Conservation (phyloP, 78 protist species). For the Acrasis kona region DNA sequence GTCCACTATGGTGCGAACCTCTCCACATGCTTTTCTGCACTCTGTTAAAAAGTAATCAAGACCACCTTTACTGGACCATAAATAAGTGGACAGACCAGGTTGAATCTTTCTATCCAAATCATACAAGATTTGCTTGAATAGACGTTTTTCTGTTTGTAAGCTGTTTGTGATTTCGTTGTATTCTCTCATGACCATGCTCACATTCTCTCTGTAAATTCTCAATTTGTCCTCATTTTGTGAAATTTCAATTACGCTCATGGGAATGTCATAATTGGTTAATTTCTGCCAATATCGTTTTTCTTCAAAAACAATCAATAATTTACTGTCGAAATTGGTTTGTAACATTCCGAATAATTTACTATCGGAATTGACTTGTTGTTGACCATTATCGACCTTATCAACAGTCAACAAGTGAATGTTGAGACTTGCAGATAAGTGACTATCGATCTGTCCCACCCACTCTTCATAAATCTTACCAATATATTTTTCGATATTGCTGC, state of each 20-base stretch:
- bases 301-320: conserved; percentile 15
- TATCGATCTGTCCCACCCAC: conserved; percentile 4
- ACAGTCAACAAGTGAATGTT: conserved; percentile 11
- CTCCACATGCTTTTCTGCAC: conserved; percentile 22
- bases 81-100: conserved; percentile 47
- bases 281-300: conserved; percentile 56
- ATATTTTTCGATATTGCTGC: conserved; percentile 30
- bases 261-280: conserved; percentile 25
- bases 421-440: neutral
- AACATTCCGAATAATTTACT: no score
- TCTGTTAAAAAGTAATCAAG: conserved; percentile 18
- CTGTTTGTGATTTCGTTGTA: conserved; percentile 33
- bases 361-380: conserved; percentile 39
- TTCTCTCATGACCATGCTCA: conserved; percentile 50
- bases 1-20: conserved; percentile 12
- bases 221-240: conserved; percentile 14
- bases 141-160: conserved; percentile 16
- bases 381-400: neutral
- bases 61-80: conserved; percentile 35
- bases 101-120: conserved; percentile 28
- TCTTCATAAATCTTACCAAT: conserved; percentile 5
- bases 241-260: conserved; percentile 23
- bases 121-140: conserved; percentile 33
- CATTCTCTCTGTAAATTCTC: conserved; percentile 46
- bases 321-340: conserved; percentile 16